Conservation (phyloP, 352 stramenopile genomes). For the Phytophthora pini region DNA sequence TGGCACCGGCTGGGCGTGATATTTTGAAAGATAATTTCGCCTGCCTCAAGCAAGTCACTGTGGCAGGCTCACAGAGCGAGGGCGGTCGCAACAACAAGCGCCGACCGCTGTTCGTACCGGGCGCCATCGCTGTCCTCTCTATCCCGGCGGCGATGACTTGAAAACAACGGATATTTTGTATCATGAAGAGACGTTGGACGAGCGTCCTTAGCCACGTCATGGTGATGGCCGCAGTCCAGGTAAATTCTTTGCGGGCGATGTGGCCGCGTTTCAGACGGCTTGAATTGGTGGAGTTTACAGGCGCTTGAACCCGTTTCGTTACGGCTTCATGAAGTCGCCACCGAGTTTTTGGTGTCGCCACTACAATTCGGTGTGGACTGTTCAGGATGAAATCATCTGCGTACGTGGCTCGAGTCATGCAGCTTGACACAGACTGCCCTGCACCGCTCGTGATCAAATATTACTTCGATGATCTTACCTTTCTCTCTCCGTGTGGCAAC, state of each 20-base stretch:
- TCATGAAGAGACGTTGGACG: constrained; percentile 1
- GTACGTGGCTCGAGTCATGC: not conserved
- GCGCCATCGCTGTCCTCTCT: constrained; percentile 2
- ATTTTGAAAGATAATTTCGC: constrained; percentile 15
- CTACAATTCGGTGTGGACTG: not conserved
- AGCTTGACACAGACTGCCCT: constrained; percentile 1
- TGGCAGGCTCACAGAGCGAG: constrained; percentile 15
- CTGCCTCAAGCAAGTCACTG: constrained; percentile 3
- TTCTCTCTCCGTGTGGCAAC: constrained; percentile 19
- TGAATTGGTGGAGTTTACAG: not conserved
- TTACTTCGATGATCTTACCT: constrained; percentile 16
- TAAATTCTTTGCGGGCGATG: not conserved
- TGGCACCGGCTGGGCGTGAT: constrained; percentile 8
- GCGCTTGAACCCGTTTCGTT: constrained; percentile 10
- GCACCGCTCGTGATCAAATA: constrained; percentile 22
- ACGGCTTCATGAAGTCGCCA: not conserved
- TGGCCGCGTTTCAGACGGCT: not conserved
- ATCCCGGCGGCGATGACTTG: constrained; percentile 24
- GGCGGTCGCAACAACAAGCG: constrained; percentile 23
- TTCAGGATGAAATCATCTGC: not conserved
- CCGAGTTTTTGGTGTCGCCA: constrained; percentile 2
- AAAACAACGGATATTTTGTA: constrained; percentile 24
- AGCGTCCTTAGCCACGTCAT: constrained; percentile 1
- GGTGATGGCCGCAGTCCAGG: not conserved
- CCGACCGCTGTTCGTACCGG: constrained; percentile 12